These are phyloP conservation scores for Cordyceps cicadae DNA, from an alignment of 2,329 filamentous ascomycete genomes.

Conservation along the genomic window DNA sequence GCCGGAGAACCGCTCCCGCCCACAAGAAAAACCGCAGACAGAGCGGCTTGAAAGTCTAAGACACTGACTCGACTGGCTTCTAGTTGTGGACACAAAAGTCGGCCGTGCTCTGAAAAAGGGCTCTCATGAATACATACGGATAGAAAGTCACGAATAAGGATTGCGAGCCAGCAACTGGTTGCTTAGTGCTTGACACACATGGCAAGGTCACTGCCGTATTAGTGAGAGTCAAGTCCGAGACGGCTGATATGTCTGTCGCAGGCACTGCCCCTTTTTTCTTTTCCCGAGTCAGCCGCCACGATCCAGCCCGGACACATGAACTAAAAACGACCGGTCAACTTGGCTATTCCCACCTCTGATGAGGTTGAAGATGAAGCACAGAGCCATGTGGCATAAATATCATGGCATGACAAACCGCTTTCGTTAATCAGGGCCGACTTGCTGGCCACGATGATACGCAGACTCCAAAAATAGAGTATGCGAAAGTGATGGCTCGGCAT, in stretches of 20 bases:
- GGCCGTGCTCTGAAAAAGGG: background rate
- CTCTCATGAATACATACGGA: background rate
- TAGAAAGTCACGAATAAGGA: too few species aligned
- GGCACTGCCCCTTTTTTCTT: background rate
- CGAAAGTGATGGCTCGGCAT: slow-evolving; percentile 6
- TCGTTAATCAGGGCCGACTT: slow-evolving; percentile 10
- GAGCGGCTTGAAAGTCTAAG: background rate
- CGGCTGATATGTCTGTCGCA: too few species aligned
- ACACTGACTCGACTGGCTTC: background rate
- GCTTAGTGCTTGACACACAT: background rate
- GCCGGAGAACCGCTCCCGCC: background rate
- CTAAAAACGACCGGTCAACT: background rate
- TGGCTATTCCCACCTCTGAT: background rate
- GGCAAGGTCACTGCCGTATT: too few species aligned
- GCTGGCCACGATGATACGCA: background rate
- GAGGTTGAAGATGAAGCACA: background rate
- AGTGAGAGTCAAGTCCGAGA: too few species aligned
- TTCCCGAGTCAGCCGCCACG: background rate
- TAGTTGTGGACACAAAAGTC: too few species aligned
- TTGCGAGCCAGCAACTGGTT: background rate
- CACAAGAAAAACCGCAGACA: background rate
- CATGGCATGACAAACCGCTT: background rate
- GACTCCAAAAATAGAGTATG: slow-evolving; percentile 8
- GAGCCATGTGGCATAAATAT: slow-evolving; percentile 2
- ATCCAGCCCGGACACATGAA: slow-evolving; percentile 1